Evolutionary conservation across 2,329 filamentous ascomycete genomes (phyloP).

Genomic region (Aspergillus fumigatiaffinis): DNA sequence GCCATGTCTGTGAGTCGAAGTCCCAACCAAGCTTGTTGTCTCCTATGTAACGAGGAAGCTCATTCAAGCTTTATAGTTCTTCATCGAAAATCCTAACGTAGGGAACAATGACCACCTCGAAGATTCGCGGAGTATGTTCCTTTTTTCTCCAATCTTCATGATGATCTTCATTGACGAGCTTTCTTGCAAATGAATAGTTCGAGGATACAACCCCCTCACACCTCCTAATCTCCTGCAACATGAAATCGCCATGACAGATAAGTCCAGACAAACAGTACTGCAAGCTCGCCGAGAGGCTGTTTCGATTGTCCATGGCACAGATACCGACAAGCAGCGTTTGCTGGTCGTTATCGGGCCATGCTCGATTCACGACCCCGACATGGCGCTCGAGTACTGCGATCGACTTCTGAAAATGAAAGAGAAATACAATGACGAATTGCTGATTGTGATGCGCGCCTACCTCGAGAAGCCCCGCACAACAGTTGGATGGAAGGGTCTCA

Average conservation of each 20-base stretch:
- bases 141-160: constrained; percentile 1
- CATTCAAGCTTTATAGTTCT: constrained; percentile 52
- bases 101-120: constrained; percentile 71
- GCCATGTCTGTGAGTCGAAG: constrained; percentile 34
- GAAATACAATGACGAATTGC: constrained; percentile 82
- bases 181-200: constrained; percentile 49
- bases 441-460: constrained; percentile 97
- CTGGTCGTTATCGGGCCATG: constrained; percentile 89
- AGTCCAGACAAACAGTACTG: constrained; percentile 52
- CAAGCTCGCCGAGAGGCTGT: constrained; percentile 58
- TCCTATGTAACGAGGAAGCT: constrained; percentile 1
- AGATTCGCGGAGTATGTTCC: constrained; percentile 74
- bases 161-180: background rate
- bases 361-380: constrained; percentile 91
- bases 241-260: constrained; percentile 63
- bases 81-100: constrained; percentile 73
- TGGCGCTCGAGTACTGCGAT: constrained; percentile 90
- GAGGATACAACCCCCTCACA: constrained; percentile 89
- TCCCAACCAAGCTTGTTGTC: background rate
- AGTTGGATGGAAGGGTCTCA: constrained; percentile 96
- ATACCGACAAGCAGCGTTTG: constrained; percentile 53
- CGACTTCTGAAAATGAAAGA: constrained; percentile 74
- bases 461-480: constrained; percentile 98
- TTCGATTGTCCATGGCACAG: constrained; percentile 57
- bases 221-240: constrained; percentile 92